A percentile compares a stretch with the other conserved stretches of the same genome.
These are phyloP conservation scores for Millerago galiae DNA, from an alignment of 805 yeast genomes.

Conservation along the genomic window DNA sequence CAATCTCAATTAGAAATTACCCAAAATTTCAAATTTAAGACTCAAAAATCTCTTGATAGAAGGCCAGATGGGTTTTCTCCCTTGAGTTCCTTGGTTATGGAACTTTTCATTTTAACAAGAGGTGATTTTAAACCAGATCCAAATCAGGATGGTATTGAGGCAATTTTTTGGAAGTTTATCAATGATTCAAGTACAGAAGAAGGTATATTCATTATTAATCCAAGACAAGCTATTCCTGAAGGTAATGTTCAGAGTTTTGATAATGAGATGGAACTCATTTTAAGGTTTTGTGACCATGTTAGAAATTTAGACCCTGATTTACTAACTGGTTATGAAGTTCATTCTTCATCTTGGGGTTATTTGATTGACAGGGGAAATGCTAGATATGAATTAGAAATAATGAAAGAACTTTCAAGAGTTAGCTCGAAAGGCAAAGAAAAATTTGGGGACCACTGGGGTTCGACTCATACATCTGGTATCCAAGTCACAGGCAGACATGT, in stretches of 20 bases:
- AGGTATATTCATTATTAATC: slow-evolving; percentile 31
- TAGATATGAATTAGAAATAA: slow-evolving; percentile 44
- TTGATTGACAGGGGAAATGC: slow-evolving; percentile 54
- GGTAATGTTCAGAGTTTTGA: slow-evolving; percentile 26
- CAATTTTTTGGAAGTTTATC: slow-evolving; percentile 61
- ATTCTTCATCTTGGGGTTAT: slow-evolving; percentile 85
- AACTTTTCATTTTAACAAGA: slow-evolving; percentile 58
- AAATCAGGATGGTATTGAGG: slow-evolving; percentile 43
- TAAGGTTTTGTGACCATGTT: slow-evolving; percentile 47
- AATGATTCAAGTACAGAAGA: slow-evolving; percentile 32
- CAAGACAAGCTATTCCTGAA: slow-evolving; percentile 7
- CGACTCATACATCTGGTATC: slow-evolving; percentile 66
- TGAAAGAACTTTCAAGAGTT: slow-evolving; percentile 59
- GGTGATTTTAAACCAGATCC: slow-evolving; percentile 59
- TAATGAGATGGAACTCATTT: slow-evolving; percentile 55
- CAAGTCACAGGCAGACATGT: slow-evolving; percentile 75
- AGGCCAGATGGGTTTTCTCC: slow-evolving; percentile 37
- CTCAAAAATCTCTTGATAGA: slow-evolving; percentile 28
- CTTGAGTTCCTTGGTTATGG: slow-evolving; percentile 57
- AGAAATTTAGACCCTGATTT: slow-evolving; percentile 79
- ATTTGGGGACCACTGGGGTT: slow-evolving; percentile 72
- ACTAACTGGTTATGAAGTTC: slow-evolving; percentile 78
- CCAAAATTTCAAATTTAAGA: slow-evolving; percentile 34
- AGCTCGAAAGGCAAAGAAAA: slow-evolving; percentile 41
- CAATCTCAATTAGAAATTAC: slow-evolving; percentile 49